Conservation (phyloP, 345 rosid species). For the Euclidium syriacum region DNA sequence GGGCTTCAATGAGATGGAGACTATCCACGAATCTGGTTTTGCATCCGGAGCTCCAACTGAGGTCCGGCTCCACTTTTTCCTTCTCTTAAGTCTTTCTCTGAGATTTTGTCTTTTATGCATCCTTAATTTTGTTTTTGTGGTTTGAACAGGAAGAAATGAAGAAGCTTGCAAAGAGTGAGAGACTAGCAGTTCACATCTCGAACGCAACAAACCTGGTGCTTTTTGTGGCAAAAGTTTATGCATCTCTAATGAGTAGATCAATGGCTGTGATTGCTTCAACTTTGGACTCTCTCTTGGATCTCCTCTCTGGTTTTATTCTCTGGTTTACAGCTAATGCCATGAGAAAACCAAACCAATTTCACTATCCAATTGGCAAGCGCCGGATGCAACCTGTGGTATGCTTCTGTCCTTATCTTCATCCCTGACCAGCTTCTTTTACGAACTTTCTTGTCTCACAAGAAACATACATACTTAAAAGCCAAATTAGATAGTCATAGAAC, state of each 20-base stretch:
- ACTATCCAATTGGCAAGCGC: constrained; percentile 76
- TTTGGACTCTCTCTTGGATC: constrained; percentile 80
- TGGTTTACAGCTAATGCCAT: constrained; percentile 88
- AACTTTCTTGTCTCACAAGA: constrained; percentile 18
- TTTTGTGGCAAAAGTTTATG: constrained; percentile 68
- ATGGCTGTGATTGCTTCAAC: constrained; percentile 91
- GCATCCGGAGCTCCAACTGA: constrained; percentile 58
- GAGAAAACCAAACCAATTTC: constrained; percentile 67
- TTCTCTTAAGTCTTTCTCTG: background rate
- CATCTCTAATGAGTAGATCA: constrained; percentile 67
- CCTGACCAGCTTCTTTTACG: background rate
- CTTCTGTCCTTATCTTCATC: background rate
- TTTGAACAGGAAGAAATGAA: constrained; percentile 58
- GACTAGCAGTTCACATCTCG: constrained; percentile 55
- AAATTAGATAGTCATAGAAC: background rate
- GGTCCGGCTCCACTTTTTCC: constrained; percentile 29
- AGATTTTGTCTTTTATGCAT: background rate
- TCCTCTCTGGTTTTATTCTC: constrained; percentile 74
- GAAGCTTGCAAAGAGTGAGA: constrained; percentile 67
- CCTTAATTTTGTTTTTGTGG: background rate
- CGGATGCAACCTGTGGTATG: constrained; percentile 91
- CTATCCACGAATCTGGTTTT: constrained; percentile 51
- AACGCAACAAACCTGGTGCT: constrained; percentile 64
- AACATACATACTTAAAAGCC: background rate
- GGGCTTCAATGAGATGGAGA: constrained; percentile 77